phyloP scores from a whole-genome alignment of 208 protist genomes.

The Leishmania amazonensis region DNA sequence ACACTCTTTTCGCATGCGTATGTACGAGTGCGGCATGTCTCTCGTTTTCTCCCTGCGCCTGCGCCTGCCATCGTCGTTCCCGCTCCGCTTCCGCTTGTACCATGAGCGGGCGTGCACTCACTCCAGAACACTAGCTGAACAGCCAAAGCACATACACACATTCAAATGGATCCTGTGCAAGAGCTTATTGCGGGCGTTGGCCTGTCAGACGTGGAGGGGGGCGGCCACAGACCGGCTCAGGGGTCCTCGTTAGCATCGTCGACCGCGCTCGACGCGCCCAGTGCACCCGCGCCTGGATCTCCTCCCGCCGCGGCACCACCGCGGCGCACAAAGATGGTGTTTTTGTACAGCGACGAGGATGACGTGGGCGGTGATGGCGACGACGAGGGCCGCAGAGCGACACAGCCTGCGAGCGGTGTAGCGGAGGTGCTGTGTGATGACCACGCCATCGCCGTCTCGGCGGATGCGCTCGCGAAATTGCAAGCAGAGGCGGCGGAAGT shows the following conservation, averaged over 20 bases:
- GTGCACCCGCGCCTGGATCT: not conserved
- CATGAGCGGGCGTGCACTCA: not conserved
- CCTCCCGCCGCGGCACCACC: not conserved
- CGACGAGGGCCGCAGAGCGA: not conserved
- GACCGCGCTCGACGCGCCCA: not conserved
- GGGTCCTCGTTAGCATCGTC: no score
- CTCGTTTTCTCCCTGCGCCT: not conserved
- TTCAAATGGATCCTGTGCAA: conserved; percentile 27
- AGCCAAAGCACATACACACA: not conserved
- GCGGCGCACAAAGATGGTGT: conserved; percentile 60
- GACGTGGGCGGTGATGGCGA: conserved; percentile 57
- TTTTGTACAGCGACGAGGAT: conserved; percentile 83
- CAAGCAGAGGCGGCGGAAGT: conserved; percentile 21
- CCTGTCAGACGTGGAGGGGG: conserved; percentile 6
- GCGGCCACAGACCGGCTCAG: not conserved
- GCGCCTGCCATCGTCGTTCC: not conserved
- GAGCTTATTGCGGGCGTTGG: conserved; percentile 13
- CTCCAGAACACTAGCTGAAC: not conserved
- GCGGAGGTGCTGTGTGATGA: conserved; percentile 12
- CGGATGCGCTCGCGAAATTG: conserved; percentile 41
- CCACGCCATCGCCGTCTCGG: conserved; percentile 27
- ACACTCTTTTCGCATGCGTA: not conserved
- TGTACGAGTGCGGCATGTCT: not conserved
- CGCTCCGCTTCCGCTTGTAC: not conserved
- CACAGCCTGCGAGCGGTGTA: not conserved